Evolutionary conservation across 768 basidiomycete species (phyloP), one percentile per base, ranked within the genome.

Genomic region (Collybia nuda): DNA sequence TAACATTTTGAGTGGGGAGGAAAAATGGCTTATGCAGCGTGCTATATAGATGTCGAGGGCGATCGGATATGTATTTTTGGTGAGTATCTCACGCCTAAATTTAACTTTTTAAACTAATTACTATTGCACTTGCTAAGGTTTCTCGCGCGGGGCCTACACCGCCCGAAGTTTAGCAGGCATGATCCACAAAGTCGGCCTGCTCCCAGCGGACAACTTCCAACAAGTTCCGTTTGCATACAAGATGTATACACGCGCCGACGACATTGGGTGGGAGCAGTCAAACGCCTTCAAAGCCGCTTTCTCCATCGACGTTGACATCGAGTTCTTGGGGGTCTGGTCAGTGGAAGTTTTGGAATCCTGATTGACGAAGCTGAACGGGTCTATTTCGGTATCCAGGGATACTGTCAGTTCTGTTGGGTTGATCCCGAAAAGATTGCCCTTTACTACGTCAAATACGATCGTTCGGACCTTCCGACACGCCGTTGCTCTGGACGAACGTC

Each of bases 31-130:
- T 11, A 32, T 32, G 6, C 6, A 14, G 14, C 9, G 3, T 14
- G 32, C 32, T 14, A 4, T 32, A 50, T 43, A 80, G 78, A 80
- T 54, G 66, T 67, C 4, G 60, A 67, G 14, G 81, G 80, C 22
- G 84, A 87, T 64, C 73, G 72, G 52, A 81, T 88, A 12, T 85
- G 75, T 54, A 73, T 88, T 32, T 85, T 86, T 54, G 85, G 85
- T 71, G 41, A 14, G 61, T 14, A 9, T 3, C 9, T 32, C 6
- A 32, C 9, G 32, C 32, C 32, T 11, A 32, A 32, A 32, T 6
- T 11, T 6, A 11, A 14, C 7, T 9, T 43, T 4, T 26, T n/a
- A n/a, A 39, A 11, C 37, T 48, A 39, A 42, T 21, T 4, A 5
- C 29, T 17, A 15, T 15, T 22, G 19, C 11, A 8, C 7, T 38